phyloP scores from a whole-genome alignment of 2,329 filamentous ascomycete genomes.

The Thermothelomyces thermophilus region DNA sequence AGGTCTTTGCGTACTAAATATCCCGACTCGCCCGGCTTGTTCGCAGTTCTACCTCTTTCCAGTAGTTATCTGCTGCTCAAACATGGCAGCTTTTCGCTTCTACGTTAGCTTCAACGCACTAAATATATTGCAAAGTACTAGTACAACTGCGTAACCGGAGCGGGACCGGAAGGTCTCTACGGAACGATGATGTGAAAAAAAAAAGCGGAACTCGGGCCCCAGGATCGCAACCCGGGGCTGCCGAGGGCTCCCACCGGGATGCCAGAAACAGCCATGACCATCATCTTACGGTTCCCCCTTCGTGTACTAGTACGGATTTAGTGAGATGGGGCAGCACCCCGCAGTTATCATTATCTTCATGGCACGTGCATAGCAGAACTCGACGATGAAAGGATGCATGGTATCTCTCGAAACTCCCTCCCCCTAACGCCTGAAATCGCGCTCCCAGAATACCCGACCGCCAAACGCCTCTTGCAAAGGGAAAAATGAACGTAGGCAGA shows the following conservation, averaged over 20 bases:
- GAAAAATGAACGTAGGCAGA: neutral
- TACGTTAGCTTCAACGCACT: too few relatives aligned
- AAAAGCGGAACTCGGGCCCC: neutral
- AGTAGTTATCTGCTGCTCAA: conserved; percentile 2
- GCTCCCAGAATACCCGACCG: conserved; percentile 1
- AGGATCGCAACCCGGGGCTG: neutral
- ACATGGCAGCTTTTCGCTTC: conserved; percentile 1
- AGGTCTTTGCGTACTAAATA: neutral
- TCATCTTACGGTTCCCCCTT: neutral
- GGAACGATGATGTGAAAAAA: neutral
- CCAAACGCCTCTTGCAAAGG: conserved; percentile 12
- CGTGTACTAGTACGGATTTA: neutral
- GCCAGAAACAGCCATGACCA: neutral
- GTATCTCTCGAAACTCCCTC: conserved; percentile 15
- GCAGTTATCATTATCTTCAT: neutral
- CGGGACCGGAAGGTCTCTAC: conserved; percentile 2
- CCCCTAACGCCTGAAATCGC: conserved; percentile 1
- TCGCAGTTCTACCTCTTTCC: conserved; percentile 10
- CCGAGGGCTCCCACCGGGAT: neutral
- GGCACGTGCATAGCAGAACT: neutral
- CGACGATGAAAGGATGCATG: conserved; percentile 7
- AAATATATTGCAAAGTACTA: too few relatives aligned
- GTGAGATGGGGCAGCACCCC: neutral
- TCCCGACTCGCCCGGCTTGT: conserved; percentile 3
- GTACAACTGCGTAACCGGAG: too few relatives aligned